These are phyloP conservation scores for Olyra latifolia DNA, from an alignment of 176 grass and related monocot genomes.

Conservation along the genomic window DNA sequence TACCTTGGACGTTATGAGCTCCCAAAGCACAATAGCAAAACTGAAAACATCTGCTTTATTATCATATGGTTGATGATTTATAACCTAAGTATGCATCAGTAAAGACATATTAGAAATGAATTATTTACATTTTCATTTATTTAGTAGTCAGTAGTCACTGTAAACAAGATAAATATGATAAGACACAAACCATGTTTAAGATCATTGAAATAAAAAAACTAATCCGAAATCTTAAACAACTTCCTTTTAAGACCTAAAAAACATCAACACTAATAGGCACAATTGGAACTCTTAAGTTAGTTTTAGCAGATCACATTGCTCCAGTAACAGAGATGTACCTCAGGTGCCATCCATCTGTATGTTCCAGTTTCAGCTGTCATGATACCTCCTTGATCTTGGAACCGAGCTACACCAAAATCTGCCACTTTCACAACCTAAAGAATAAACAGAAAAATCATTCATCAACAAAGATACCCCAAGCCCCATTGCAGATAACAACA, in stretches of 20 bases:
- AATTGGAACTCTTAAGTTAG: neutral
- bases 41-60: constrained; percentile 96
- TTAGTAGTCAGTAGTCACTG: neutral
- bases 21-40: constrained; percentile 98
- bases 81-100: constrained; percentile 60
- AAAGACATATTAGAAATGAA: constrained; percentile 24
- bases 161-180: constrained; percentile 1
- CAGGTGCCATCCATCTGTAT: constrained; percentile 99
- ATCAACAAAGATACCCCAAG: constrained; percentile 15
- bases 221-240: neutral
- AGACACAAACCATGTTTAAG: neutral
- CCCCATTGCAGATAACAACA: neutral
- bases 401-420: constrained; percentile 97
- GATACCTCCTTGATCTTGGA: constrained; percentile 85
- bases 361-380: constrained; percentile 99
- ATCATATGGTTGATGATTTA: constrained; percentile 96
- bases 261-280: neutral
- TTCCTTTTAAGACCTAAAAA: neutral
- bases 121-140: neutral
- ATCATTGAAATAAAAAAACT: constrained; percentile 9
- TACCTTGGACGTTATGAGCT: constrained; percentile 92
- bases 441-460: constrained; percentile 28
- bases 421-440: constrained; percentile 91
- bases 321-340: constrained; percentile 54
- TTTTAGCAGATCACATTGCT: constrained; percentile 3